phyloP scores from a whole-genome alignment of 169 alveolate genomes.

The Plasmodium gallinaceum region DNA sequence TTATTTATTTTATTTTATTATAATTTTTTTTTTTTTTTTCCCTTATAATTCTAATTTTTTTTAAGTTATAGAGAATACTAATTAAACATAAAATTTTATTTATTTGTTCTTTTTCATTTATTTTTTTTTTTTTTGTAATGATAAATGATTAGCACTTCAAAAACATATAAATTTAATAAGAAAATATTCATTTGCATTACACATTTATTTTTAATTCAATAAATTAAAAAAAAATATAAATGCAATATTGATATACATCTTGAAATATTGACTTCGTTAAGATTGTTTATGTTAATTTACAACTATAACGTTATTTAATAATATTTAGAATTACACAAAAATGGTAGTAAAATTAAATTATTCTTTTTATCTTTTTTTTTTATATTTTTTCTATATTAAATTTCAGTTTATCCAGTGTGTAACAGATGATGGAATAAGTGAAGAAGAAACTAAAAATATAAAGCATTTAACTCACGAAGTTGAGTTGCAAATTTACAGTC shows the following conservation, averaged over 20 bases:
- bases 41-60: not conserved
- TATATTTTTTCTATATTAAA: no score
- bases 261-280: no score
- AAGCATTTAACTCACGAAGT: conserved; percentile 73
- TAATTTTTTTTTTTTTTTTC: not conserved
- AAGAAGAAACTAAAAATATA: conserved; percentile 43
- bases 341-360: no score
- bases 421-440: conserved; percentile 52
- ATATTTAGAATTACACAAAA: no score
- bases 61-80: not conserved
- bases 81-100: not conserved
- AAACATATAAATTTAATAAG: not conserved
- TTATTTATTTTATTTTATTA: not conserved
- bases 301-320: no score
- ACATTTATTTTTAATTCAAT: not conserved
- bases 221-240: no score
- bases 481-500: conserved; percentile 69
- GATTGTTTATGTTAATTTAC: not conserved
- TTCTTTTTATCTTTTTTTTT: no score
- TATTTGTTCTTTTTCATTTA: not conserved
- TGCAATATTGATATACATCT: no score
- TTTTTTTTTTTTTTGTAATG: not conserved
- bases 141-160: not conserved
- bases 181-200: not conserved
- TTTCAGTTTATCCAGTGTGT: not conserved